Evolutionary conservation across 495 filamentous ascomycete species (phyloP).

Genomic region (Talaromyces liani): DNA sequence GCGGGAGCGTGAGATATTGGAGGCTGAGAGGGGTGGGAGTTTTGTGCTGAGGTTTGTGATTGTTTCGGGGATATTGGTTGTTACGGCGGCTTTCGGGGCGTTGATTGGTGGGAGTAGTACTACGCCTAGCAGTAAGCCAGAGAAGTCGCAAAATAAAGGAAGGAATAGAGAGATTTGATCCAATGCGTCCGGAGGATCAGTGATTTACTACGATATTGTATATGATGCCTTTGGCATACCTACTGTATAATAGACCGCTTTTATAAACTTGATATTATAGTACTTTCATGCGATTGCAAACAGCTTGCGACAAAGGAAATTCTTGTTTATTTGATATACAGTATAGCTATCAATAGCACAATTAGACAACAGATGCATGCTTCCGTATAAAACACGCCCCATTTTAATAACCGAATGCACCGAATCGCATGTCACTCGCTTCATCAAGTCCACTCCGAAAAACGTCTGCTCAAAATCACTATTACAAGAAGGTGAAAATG

Average conservation of each 20-base stretch:
- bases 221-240: neutral
- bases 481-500: neutral
- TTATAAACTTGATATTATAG: neutral
- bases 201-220: neutral
- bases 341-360: neutral
- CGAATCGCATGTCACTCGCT: neutral
- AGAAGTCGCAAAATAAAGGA: neutral
- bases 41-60: conserved; percentile 39
- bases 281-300: neutral
- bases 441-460: neutral
- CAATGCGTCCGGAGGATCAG: neutral
- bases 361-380: neutral
- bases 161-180: neutral
- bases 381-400: neutral
- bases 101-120: neutral
- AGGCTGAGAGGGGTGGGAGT: conserved; percentile 24
- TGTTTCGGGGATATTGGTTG: conserved; percentile 30
- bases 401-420: neutral
- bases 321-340: conserved; percentile 8
- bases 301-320: conserved; percentile 1
- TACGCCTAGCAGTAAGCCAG: neutral
- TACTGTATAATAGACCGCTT: neutral
- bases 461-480: neutral
- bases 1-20: conserved; percentile 15
- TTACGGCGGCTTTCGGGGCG: conserved; percentile 17